Base-by-base conservation (phyloP, 495 filamentous ascomycete species). In the Aspergillus baeticus region DNA sequence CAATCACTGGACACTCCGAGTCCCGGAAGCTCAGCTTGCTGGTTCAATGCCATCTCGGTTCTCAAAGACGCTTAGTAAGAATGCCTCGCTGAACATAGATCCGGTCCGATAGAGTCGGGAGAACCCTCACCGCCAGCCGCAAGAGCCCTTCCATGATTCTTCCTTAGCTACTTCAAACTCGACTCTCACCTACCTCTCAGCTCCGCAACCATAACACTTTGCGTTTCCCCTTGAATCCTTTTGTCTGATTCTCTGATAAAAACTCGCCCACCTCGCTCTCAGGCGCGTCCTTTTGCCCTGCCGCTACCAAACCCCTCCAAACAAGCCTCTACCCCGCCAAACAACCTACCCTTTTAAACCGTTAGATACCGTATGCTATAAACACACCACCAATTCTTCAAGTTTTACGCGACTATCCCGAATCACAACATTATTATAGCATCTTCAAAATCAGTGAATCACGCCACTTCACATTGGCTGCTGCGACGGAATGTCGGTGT, bases 401-500 rank as follows among this genome's bases (percentile, higher is more conserved):
- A 50, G 7, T n/a, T 36, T 26, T 22, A 58, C 39, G 50, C 50
- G 20, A 17, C 15, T 17, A 10, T 29, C 29, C 14, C 21, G 34
- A 20, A 10, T n/a, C 10, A 21, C 21, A 21, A 31, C 14, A 15
- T 35, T 34, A 4, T 36, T 10, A 38, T 31, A 45, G 49, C 45
- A 60, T 58, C 42, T 55, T n/a, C n/a, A n/a, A n/a, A 48, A 33
- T 66, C n/a, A n/a, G n/a, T 66, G 62, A 55, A 46, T 53, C 60
- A 42, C 63, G 63, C 65, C 62, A 65, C 66, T 65, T 73, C 68
- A 29, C 18, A 2, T 17, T 20, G 64, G 59, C 57, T 55, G 61
- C 63, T 68, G 62, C 65, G 68, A 60, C 69, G 69, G 60, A 56
- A 87, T 87, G 84, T 82, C 84, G 67, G 74, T 86, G 68, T 82